Percentiles rank a stretch among this genome's conserved stretches.
Evolutionary conservation across 2,329 filamentous ascomycete species (phyloP).

Genomic region (Cladophialophora carrionii): DNA sequence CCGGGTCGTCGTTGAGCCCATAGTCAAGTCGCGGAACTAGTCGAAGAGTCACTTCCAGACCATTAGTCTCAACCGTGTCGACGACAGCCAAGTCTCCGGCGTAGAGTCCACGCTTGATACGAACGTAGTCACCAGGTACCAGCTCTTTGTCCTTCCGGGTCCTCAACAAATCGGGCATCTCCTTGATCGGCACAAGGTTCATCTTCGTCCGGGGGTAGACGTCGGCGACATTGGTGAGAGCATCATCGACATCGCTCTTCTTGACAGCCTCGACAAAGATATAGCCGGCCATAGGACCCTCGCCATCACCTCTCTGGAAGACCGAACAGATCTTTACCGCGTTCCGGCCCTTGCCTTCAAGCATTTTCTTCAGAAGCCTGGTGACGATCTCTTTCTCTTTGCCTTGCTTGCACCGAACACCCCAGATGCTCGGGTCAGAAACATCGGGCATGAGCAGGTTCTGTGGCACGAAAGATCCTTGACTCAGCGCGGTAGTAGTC

Average conservation of each 20-base stretch:
- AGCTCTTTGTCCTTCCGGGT: slow-evolving; percentile 84
- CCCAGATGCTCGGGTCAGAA: slow-evolving; percentile 95
- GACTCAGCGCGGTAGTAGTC: slow-evolving; percentile 64
- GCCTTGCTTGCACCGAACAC: slow-evolving; percentile 86
- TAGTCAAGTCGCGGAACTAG: slow-evolving; percentile 93
- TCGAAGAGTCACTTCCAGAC: slow-evolving; percentile 81
- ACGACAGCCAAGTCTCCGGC: slow-evolving; percentile 89
- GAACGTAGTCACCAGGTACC: slow-evolving; percentile 87
- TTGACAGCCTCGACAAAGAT: slow-evolving; percentile 92
- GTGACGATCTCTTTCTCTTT: slow-evolving; percentile 93
- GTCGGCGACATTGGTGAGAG: slow-evolving; percentile 81
- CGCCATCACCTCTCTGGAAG: slow-evolving; percentile 73
- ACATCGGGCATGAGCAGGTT: slow-evolving; percentile 87
- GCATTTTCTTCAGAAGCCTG: slow-evolving; percentile 82
- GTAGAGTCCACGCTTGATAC: slow-evolving; percentile 80
- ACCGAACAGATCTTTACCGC: slow-evolving; percentile 83
- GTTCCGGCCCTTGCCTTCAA: slow-evolving; percentile 76
- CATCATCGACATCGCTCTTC: slow-evolving; percentile 80
- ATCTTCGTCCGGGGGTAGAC: slow-evolving; percentile 88
- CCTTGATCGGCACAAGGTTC: slow-evolving; percentile 88
- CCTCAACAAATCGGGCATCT: slow-evolving; percentile 94
- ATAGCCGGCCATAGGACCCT: slow-evolving; percentile 82
- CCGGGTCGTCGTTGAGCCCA: slow-evolving; percentile 75
- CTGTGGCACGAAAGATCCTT: slow-evolving; percentile 79
- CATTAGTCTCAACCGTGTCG: slow-evolving; percentile 88